These are phyloP conservation scores for Backusella circina DNA, from an alignment of 192 early-diverging fungal genomes.

Conservation along the genomic window DNA sequence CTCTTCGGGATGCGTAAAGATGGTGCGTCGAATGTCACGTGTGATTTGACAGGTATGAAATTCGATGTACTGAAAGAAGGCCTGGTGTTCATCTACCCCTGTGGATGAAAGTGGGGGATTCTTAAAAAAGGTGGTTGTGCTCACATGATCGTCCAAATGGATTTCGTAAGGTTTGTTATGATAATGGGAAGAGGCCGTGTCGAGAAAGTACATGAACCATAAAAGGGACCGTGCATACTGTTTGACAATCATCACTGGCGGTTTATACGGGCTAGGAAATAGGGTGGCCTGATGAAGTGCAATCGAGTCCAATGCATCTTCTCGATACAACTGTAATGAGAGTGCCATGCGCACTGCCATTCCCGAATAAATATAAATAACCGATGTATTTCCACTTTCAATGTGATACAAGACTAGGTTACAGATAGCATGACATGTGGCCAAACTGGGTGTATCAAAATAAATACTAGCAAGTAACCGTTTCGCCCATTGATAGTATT, in stretches of 20 bases:
- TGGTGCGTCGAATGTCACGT: conserved; percentile 29
- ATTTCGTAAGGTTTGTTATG: conserved; percentile 33
- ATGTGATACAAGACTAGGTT: conserved; percentile 33
- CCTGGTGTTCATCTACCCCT: conserved; percentile 18
- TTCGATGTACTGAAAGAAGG: conserved; percentile 23
- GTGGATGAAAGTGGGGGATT: conserved; percentile 6
- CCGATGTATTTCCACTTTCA: conserved; percentile 29
- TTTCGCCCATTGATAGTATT: conserved; percentile 28
- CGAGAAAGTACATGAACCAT: conserved; percentile 32
- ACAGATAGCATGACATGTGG: conserved; percentile 25
- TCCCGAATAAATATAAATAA: conserved; percentile 33
- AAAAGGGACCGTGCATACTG: conserved; percentile 23
- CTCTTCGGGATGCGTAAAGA: conserved; percentile 20
- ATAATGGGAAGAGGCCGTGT: conserved; percentile 32
- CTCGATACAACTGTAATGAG: conserved; percentile 20
- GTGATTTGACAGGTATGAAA: conserved; percentile 29
- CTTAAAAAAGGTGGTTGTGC: neutral
- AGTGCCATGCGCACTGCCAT: conserved; percentile 33
- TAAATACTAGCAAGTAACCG: conserved; percentile 20
- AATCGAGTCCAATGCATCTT: conserved; percentile 15
- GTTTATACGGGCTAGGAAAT: neutral
- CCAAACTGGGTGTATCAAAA: conserved; percentile 28
- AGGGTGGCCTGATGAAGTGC: conserved; percentile 9
- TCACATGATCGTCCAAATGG: conserved; percentile 12
- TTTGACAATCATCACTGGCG: neutral